Base-by-base conservation (phyloP, 2,329 filamentous ascomycete genomes). In the Talaromyces sp. region DNA sequence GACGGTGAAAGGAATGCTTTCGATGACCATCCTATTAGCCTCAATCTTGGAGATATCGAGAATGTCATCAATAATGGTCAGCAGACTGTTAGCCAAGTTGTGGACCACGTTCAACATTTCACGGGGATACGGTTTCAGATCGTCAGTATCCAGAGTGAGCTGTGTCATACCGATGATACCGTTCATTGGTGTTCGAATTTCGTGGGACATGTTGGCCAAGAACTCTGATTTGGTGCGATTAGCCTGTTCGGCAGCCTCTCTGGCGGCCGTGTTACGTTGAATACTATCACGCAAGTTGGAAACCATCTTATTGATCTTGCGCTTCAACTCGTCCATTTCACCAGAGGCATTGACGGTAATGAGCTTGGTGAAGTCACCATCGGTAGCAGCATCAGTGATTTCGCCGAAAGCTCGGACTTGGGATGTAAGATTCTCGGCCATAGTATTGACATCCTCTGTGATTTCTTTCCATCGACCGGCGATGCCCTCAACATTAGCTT, bases 221-320 rank as follows among this genome's bases (percentile, higher is more conserved):
- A 97, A 97, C 74, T 97, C 93, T 3, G 93, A 97, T 77, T 97
- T 97, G 45, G 93, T 97, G 81, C 94, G 93, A 82, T 97, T 97
- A 67, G 93, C 93, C 75, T 97, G 81, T 75, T 97, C 93, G 71
- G 93, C 93, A 58, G 93, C 92, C 78, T 97, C 93, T 77, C 93
- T 90, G 61, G 93, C 93, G 69, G 93, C 91, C 0, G 92, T 97
- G 75, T 97, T 97, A 73, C 92, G 88, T 77, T 97, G 93, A 69
- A 97, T 97, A 81, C 90, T 94, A 79, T 97, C 93, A 69, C 93
- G 85, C 69, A 97, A 81, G 75, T 95, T 96, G 75, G 90, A 93
- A 49, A 97, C 93, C 93, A 97, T 97, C 81, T 95, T 91, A 75
- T 97, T 97, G 85, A 97, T 97, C 83, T 97, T 97, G 73, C 93